Evolutionary conservation across 2,329 filamentous ascomycete genomes (phyloP).

Genomic region (Aulographum hederae): DNA sequence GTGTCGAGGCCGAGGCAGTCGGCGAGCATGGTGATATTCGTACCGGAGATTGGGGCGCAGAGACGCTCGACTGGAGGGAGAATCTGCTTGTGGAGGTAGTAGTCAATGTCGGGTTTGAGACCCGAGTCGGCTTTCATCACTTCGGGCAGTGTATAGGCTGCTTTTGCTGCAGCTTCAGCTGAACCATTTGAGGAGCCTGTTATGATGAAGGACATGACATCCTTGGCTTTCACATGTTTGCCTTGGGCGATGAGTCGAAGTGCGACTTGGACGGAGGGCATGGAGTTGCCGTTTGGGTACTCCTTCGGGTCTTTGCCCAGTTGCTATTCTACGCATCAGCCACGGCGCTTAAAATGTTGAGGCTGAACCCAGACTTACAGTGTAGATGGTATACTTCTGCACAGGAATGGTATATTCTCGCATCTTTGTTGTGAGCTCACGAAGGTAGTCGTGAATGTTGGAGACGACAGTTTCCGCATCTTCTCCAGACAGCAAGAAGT

Average conservation of each 20-base stretch:
- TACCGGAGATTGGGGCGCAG: conserved; percentile 87
- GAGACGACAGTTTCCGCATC: conserved; percentile 76
- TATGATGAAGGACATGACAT: conserved; percentile 92
- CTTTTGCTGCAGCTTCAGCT: conserved; percentile 58
- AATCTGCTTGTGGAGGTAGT: conserved; percentile 96
- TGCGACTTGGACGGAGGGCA: conserved; percentile 95
- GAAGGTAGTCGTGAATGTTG: conserved; percentile 84
- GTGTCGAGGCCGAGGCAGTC: conserved; percentile 88
- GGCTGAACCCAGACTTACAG: conserved; percentile 46
- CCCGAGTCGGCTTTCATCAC: conserved; percentile 58
- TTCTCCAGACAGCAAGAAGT: conserved; percentile 85
- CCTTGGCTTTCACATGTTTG: conserved; percentile 76
- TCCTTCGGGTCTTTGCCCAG: conserved; percentile 86
- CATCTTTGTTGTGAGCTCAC: conserved; percentile 74
- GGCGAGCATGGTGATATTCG: conserved; percentile 73
- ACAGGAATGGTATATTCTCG: conserved; percentile 55
- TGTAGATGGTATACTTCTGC: conserved; percentile 90
- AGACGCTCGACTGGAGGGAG: conserved; percentile 95
- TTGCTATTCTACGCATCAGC: no score
- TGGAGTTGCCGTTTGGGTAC: conserved; percentile 83
- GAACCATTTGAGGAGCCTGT: conserved; percentile 49
- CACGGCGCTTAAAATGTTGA: conserved; percentile 3
- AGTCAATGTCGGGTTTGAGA: conserved; percentile 82
- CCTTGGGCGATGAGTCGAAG: conserved; percentile 73
- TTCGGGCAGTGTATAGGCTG: conserved; percentile 74